Conservation (phyloP, 2,329 filamentous ascomycete species). For the Xylariaceae sp. region DNA sequence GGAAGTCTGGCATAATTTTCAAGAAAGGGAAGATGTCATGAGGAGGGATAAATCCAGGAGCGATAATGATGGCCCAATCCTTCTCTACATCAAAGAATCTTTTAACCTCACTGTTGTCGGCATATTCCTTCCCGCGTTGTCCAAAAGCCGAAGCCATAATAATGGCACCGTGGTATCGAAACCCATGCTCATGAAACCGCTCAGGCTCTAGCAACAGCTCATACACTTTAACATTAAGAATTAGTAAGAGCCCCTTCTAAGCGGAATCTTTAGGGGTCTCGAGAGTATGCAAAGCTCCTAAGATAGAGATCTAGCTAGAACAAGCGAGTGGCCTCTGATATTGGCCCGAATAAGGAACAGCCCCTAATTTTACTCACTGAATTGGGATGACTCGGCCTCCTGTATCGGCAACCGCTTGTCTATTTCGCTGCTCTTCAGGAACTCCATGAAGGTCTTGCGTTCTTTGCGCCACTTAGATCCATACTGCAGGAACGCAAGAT, state of each 20-base stretch:
- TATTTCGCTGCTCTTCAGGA: conserved; percentile 27
- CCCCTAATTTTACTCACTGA: conserved; percentile 18
- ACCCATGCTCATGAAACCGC: conserved; percentile 20
- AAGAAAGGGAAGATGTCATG: conserved; percentile 34
- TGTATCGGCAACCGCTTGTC: conserved; percentile 26
- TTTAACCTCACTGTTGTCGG: conserved; percentile 9
- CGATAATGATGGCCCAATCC: conserved; percentile 26
- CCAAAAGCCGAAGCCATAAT: conserved; percentile 32
- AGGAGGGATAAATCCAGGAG: conserved; percentile 26
- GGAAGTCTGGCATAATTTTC: conserved; percentile 28
- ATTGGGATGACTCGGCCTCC: conserved; percentile 33
- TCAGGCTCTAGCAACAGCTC: conserved; percentile 27
- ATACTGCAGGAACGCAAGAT: conserved; percentile 29
- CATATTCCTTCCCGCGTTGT: conserved; percentile 22
- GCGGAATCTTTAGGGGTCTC: no score
- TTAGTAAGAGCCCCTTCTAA: neutral
- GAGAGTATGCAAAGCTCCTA: no score
- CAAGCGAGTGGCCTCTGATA: neutral
- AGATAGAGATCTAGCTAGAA: neutral
- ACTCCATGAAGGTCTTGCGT: conserved; percentile 31
- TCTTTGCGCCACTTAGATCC: conserved; percentile 31
- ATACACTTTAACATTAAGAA: conserved; percentile 17
- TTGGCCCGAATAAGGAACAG: neutral
- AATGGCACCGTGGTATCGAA: conserved; percentile 30
- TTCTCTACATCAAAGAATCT: conserved; percentile 29